Percentiles rank a stretch among this genome's conserved stretches.
Evolutionary conservation across 805 yeast species (phyloP).

Genomic region (Zygosaccharomyces gambellarensis): DNA sequence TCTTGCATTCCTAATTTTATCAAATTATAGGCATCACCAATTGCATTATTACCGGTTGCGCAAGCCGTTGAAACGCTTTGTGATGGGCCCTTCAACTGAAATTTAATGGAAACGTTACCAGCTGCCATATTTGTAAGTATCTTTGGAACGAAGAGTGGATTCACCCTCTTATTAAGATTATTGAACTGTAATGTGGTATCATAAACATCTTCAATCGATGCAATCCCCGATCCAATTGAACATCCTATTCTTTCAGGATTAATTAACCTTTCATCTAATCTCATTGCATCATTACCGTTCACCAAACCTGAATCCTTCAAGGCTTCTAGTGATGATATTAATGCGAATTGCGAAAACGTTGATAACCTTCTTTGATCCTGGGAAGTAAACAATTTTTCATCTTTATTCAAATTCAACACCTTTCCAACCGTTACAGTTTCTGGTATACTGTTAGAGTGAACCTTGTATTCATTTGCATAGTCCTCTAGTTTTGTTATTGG

Average conservation of each 20-base stretch:
- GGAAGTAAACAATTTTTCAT: slow-evolving; percentile 41
- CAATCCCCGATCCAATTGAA: slow-evolving; percentile 91
- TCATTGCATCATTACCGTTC: slow-evolving; percentile 29
- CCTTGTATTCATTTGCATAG: slow-evolving; percentile 38
- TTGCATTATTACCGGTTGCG: slow-evolving; percentile 90
- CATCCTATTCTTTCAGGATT: slow-evolving; percentile 47
- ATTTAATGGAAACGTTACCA: slow-evolving; percentile 78
- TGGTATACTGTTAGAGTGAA: slow-evolving; percentile 49
- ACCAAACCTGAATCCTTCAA: slow-evolving; percentile 58
- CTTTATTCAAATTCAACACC: slow-evolving; percentile 50
- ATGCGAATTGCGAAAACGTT: slow-evolving; percentile 68
- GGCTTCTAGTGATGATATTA: slow-evolving; percentile 76
- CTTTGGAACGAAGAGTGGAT: slow-evolving; percentile 83
- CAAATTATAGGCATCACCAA: slow-evolving; percentile 87
- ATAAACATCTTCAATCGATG: slow-evolving; percentile 65
- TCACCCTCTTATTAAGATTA: slow-evolving; percentile 48
- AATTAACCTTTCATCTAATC: slow-evolving; percentile 27
- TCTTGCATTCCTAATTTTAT: slow-evolving; percentile 76
- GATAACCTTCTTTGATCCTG: slow-evolving; percentile 54
- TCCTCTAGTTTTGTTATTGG: slow-evolving; percentile 42
- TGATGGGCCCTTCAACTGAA: slow-evolving; percentile 76
- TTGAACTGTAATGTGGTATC: slow-evolving; percentile 42
- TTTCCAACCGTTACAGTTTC: slow-evolving; percentile 63
- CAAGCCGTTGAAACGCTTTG: slow-evolving; percentile 93
- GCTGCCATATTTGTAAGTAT: slow-evolving; percentile 90